These are phyloP conservation scores for Thelephora ganbajun DNA, from an alignment of 768 basidiomycete genomes.

Conservation along the genomic window DNA sequence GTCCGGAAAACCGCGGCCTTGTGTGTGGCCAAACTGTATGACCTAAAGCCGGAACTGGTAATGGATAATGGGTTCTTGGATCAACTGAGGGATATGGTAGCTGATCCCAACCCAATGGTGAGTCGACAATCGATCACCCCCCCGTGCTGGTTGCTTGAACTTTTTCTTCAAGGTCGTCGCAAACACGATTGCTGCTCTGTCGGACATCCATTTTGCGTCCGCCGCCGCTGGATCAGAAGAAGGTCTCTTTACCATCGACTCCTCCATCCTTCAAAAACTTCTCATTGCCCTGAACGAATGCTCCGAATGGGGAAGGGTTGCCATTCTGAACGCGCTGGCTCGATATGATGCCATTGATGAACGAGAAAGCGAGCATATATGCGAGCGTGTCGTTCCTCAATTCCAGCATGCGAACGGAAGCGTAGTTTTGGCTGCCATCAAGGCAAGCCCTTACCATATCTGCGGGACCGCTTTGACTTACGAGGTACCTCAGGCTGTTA, in stretches of 20 bases:
- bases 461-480: neutral
- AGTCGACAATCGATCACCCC: conserved; percentile 10
- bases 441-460: conserved; percentile 31
- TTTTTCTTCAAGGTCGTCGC: conserved; percentile 70
- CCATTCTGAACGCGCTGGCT: conserved; percentile 75
- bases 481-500: conserved; percentile 56
- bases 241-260: conserved; percentile 73
- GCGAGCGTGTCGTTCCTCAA: conserved; percentile 95
- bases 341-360: conserved; percentile 77
- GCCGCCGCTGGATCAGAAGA: conserved; percentile 42
- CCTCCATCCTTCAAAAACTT: conserved; percentile 72
- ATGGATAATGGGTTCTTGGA: conserved; percentile 90
- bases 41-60: conserved; percentile 90
- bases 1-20: conserved; percentile 96
- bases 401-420: conserved; percentile 96
- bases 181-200: conserved; percentile 86
- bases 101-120: conserved; percentile 96
- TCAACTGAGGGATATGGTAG: conserved; percentile 81
- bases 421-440: conserved; percentile 93
- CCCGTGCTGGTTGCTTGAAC: neutral
- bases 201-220: conserved; percentile 80
- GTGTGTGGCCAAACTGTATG: conserved; percentile 95
- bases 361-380: conserved; percentile 96
- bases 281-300: conserved; percentile 95
- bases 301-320: conserved; percentile 97